Base-by-base conservation (phyloP, 2,329 filamentous ascomycete species). In the Ophiostoma ips region DNA sequence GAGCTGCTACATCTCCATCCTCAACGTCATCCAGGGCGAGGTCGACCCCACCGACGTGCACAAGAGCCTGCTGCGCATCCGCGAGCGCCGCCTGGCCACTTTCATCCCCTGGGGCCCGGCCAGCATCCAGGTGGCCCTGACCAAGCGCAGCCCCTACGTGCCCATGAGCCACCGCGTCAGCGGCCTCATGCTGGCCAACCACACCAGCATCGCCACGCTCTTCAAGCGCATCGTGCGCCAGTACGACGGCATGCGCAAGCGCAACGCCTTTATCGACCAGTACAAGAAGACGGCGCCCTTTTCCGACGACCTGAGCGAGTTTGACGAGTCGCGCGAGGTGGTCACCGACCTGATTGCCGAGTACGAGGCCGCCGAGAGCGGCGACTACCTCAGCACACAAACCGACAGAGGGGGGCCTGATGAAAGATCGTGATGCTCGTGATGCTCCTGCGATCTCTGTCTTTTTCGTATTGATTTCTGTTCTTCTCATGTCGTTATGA, bases 31-130 rank as follows among this genome's bases (percentile, higher is more conserved):
- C 60, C 92, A 96, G 71, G 92, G 92, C 61, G 92, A 98, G 66
- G 92, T 94, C 36, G 94, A 98, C 63, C 90, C 92, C 9, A 96
- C 90, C 3, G 94, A 98, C 66, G 87, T 98, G 51, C 92, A 98
- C 72, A 98, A 98, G 76, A 96, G 90, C 56, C 72, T 98, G 52
- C 79, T 98, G 52, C 86, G 92, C 56, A 98, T 98, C 62, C 83
- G 92, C 46, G 92, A 98, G 71, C 83, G 92, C 46, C 81, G 87
- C 53, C 76, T 98, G 49, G 94, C 92, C 10, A 94, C 87, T 0
- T 98, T 98, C 62, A 98, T 98, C 55, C 92, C 94, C 10, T 98
- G 92, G 92, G 92, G 92, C 0, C 92, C 92, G 1, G 92, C 92
- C 28, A 94, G 87, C 62, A 98, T 98, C 56, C 92, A 98, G 66